Percentiles rank a stretch among this genome's conserved stretches.
These are phyloP conservation scores for Mortierella hygrophila DNA, from an alignment of 192 early-diverging fungal species.

Conservation along the genomic window DNA sequence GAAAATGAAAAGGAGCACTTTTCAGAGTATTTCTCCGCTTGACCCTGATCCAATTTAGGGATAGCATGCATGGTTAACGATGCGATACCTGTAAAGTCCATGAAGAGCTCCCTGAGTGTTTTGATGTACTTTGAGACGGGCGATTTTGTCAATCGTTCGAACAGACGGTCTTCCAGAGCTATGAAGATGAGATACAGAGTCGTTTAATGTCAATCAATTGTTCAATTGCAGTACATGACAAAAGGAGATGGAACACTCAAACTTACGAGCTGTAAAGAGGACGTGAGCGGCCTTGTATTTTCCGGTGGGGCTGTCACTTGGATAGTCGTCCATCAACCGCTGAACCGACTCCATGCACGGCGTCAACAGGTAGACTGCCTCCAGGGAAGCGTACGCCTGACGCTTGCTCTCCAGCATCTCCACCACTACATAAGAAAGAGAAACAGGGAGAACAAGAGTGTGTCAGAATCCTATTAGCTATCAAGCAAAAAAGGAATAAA, in stretches of 20 bases:
- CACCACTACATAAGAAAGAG: constrained; percentile 59
- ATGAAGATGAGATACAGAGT: background rate
- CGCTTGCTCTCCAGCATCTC: constrained; percentile 71
- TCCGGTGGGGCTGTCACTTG: constrained; percentile 53
- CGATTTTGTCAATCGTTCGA: constrained; percentile 68
- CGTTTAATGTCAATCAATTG: background rate
- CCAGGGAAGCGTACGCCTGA: constrained; percentile 69
- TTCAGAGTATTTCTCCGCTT: background rate
- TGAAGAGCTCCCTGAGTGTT: constrained; percentile 79
- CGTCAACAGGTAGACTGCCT: constrained; percentile 73
- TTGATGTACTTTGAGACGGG: constrained; percentile 70
- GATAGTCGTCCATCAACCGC: constrained; percentile 72
- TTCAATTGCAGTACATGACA: background rate
- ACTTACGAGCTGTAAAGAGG: constrained; percentile 70
- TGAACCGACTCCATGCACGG: constrained; percentile 71
- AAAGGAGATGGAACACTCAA: background rate
- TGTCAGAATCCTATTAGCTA: background rate
- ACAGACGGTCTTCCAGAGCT: constrained; percentile 76
- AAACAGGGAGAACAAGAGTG: background rate
- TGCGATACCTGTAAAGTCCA: constrained; percentile 82
- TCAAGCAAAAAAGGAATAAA: background rate
- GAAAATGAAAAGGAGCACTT: background rate
- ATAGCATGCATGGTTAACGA: background rate
- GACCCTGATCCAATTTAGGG: background rate
- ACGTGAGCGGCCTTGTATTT: constrained; percentile 74